These are phyloP conservation scores for Microstegium vimineum DNA, from an alignment of 176 grass and related monocot species.

Conservation along the genomic window DNA sequence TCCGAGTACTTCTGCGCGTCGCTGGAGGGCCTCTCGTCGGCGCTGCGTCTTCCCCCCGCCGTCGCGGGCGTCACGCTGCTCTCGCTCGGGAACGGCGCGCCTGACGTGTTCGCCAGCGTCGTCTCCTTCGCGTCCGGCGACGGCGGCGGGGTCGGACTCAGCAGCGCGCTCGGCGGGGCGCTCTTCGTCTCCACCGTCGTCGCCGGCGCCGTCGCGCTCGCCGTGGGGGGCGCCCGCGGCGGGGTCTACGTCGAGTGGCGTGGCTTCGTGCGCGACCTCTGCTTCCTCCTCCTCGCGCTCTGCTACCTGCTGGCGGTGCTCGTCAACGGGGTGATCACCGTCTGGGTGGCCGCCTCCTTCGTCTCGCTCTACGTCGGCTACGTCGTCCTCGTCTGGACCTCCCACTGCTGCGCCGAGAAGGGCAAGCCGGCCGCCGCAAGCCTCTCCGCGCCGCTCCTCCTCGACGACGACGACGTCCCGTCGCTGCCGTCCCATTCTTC, in stretches of 20 bases:
- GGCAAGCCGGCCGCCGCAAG: not conserved
- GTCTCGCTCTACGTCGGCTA: constrained; percentile 68
- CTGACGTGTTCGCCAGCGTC: constrained; percentile 78
- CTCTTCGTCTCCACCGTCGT: constrained; percentile 85
- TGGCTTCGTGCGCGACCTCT: constrained; percentile 75
- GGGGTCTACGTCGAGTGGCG: constrained; percentile 39
- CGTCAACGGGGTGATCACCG: constrained; percentile 39
- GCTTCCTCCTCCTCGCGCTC: constrained; percentile 71
- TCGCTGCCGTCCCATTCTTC: constrained; percentile 22
- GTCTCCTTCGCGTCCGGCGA: constrained; percentile 60
- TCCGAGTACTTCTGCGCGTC: constrained; percentile 89
- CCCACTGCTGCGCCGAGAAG: constrained; percentile 52
- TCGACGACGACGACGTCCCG: constrained; percentile 1
- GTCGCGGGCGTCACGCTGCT: constrained; percentile 90
- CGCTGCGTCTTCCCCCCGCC: constrained; percentile 62
- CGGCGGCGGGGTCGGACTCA: constrained; percentile 53
- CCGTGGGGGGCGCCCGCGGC: not conserved
- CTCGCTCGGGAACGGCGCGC: constrained; percentile 80
- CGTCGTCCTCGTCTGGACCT: constrained; percentile 68
- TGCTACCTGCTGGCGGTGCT: constrained; percentile 59
- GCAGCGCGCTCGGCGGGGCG: constrained; percentile 75
- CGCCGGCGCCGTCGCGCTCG: constrained; percentile 63
- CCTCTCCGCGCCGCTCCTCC: constrained; percentile 50
- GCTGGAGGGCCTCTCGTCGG: constrained; percentile 53
- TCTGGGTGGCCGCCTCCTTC: constrained; percentile 72